Conservation (phyloP, 352 stramenopile genomes). For the Globisporangium perplexum region DNA sequence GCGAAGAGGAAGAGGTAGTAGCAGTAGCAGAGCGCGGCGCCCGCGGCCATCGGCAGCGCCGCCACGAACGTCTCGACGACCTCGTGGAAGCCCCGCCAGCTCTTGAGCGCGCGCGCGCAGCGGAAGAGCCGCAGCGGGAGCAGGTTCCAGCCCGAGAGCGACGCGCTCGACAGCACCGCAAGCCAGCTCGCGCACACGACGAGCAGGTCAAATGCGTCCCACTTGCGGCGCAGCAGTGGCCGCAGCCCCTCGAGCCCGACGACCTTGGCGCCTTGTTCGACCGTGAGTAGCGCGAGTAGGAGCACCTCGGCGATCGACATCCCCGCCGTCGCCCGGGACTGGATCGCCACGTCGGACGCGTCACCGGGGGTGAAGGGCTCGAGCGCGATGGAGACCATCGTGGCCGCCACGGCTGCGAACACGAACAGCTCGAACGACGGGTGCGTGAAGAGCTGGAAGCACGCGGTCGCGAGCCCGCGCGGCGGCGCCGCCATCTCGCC, state of each 20-base stretch:
- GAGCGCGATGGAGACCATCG: slow-evolving; percentile 67
- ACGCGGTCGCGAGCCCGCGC: slow-evolving; percentile 34
- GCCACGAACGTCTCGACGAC: slow-evolving; percentile 74
- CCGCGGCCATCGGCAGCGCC: slow-evolving; percentile 63
- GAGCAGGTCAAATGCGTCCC: slow-evolving; percentile 64
- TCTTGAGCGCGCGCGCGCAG: slow-evolving; percentile 58
- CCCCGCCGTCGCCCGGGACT: slow-evolving; percentile 34
- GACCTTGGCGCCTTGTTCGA: slow-evolving; percentile 60
- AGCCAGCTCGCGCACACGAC: slow-evolving; percentile 64
- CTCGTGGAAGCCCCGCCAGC: slow-evolving; percentile 72
- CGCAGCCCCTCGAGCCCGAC: slow-evolving; percentile 59
- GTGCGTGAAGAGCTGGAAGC: slow-evolving; percentile 63
- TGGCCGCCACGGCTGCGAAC: slow-evolving; percentile 47
- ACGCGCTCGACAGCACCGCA: slow-evolving; percentile 32
- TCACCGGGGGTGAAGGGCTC: slow-evolving; percentile 47
- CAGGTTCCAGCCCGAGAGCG: slow-evolving; percentile 60
- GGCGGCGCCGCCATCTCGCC: slow-evolving; percentile 53
- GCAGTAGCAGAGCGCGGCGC: slow-evolving; percentile 72
- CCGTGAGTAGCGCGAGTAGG: slow-evolving; percentile 56
- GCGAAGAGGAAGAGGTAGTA: slow-evolving; percentile 87
- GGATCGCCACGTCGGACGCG: slow-evolving; percentile 25
- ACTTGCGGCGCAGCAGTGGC: slow-evolving; percentile 53
- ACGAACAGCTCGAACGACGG: slow-evolving; percentile 74
- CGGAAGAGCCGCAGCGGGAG: slow-evolving; percentile 71
- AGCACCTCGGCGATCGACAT: slow-evolving; percentile 55